These are phyloP conservation scores for Verticillium nubilum DNA, from an alignment of 2,329 filamentous ascomycete genomes.

Conservation along the genomic window DNA sequence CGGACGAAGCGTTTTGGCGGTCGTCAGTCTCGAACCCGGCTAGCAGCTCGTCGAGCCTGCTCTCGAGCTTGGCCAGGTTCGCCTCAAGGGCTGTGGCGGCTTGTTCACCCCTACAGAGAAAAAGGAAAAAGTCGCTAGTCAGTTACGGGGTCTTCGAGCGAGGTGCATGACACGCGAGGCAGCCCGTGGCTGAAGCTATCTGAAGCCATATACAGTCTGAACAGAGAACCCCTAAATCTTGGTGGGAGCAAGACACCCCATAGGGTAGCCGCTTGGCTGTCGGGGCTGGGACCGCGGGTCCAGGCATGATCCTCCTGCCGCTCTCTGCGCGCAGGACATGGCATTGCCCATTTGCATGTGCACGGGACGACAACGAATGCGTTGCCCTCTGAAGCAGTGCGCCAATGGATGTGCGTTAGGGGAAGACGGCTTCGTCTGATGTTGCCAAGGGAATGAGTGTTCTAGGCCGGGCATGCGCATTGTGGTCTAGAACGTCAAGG, in stretches of 20 bases:
- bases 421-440: background rate
- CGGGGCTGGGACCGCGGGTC: background rate
- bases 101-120: constrained; percentile 43
- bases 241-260: background rate
- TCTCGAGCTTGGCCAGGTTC: constrained; percentile 45
- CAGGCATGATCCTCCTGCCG: background rate
- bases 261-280: background rate
- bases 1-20: background rate
- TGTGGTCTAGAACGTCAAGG: background rate
- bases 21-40: constrained; percentile 35
- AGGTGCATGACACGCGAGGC: background rate
- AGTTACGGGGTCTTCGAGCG: background rate
- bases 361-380: background rate
- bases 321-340: background rate
- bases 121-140: background rate
- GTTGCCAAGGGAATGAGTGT: background rate
- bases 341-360: background rate
- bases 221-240: background rate
- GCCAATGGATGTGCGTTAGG: background rate
- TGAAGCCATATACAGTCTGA: background rate
- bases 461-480: background rate
- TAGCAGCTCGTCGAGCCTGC: constrained; percentile 49
- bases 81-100: constrained; percentile 47
- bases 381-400: background rate
- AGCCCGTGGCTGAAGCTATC: background rate